Evolutionary conservation across 768 basidiomycete species (phyloP).

Genomic region (Mrakia frigida): DNA sequence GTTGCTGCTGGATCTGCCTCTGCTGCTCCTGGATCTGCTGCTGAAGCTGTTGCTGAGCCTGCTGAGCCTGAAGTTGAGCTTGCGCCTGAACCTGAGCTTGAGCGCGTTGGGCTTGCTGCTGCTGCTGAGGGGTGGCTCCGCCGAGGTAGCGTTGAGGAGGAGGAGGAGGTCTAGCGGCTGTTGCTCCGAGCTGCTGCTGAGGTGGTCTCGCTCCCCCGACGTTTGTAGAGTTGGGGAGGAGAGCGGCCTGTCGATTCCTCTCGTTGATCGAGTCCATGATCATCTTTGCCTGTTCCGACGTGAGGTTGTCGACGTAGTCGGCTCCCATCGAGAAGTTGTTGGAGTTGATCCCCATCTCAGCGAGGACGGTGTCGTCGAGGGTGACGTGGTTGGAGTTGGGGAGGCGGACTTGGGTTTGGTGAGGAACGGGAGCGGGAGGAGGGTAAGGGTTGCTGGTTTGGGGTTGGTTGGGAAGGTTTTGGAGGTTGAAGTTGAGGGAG

Average conservation of each 20-base stretch:
- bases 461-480: background rate
- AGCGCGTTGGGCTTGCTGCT: background rate
- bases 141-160: background rate
- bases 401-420: background rate
- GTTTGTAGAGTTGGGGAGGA: background rate
- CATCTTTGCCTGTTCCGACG: background rate
- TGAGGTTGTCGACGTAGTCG: background rate
- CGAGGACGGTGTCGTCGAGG: background rate
- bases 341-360: background rate
- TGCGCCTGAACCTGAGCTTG: too few relatives aligned
- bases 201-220: background rate
- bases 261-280: conserved; percentile 8
- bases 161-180: background rate
- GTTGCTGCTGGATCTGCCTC: background rate
- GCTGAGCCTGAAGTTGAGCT: too few relatives aligned
- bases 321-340: background rate
- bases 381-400: background rate
- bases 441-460: too few relatives aligned
- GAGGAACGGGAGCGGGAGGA: too few relatives aligned
- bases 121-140: background rate
- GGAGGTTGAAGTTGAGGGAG: background rate
- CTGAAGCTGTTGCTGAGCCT: background rate
- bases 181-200: background rate
- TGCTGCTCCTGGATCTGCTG: background rate
- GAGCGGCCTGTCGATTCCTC: background rate